Evolutionary conservation across 2,329 filamentous ascomycete species (phyloP).

Genomic region (Monilinia laxa): DNA sequence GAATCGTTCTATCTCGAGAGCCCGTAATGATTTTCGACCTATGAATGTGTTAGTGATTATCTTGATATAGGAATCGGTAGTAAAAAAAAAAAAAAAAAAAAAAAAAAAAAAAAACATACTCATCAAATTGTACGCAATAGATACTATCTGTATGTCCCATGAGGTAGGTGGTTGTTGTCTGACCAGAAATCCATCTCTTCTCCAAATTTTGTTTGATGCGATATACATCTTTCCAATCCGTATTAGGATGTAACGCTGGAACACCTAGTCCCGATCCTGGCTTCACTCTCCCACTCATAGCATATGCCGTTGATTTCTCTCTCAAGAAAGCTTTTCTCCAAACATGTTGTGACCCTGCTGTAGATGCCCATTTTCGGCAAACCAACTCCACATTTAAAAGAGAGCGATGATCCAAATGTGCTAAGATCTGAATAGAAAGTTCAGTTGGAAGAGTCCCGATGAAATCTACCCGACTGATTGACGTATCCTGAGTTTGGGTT

Average conservation of each 20-base stretch:
- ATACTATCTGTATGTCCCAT: slow-evolving; percentile 94
- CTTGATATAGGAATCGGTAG: not conserved
- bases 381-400: slow-evolving; percentile 52
- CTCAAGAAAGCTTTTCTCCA: slow-evolving; percentile 64
- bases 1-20: slow-evolving; percentile 90
- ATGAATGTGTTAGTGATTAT: slow-evolving; percentile 41
- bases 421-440: slow-evolving; percentile 58
- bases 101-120: slow-evolving; percentile 58
- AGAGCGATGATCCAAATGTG: slow-evolving; percentile 54
- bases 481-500: slow-evolving; percentile 42
- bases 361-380: slow-evolving; percentile 50
- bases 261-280: slow-evolving; percentile 59
- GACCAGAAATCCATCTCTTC: slow-evolving; percentile 74
- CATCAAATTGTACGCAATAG: slow-evolving; percentile 97
- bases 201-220: slow-evolving; percentile 73
- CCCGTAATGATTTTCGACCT: slow-evolving; percentile 95
- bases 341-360: slow-evolving; percentile 55
- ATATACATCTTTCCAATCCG: slow-evolving; percentile 87
- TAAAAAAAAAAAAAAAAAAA: slow-evolving; percentile 40
- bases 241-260: slow-evolving; percentile 55
- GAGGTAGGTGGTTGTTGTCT: slow-evolving; percentile 80
- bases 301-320: slow-evolving; percentile 60
- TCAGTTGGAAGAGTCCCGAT: slow-evolving; percentile 55
- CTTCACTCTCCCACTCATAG: slow-evolving; percentile 53
- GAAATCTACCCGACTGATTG: slow-evolving; percentile 58